A percentile compares a stretch with the other conserved stretches of the same genome.
Evolutionary conservation across 129 eudicot genomes (phyloP).

Genomic region (Flaveria ramosissima): DNA sequence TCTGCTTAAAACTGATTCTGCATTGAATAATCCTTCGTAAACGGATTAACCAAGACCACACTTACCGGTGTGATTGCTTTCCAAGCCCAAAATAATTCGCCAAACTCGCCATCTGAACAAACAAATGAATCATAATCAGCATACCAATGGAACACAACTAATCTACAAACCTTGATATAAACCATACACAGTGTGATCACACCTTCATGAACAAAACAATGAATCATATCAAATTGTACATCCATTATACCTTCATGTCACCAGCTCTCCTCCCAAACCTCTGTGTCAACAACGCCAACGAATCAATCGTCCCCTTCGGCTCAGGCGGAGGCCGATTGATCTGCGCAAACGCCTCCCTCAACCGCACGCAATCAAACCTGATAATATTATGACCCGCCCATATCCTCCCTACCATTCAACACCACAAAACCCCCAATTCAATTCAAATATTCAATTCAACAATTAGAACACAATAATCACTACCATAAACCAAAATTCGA

Average conservation of each 20-base stretch:
- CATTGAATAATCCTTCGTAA: background rate
- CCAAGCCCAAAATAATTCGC: conserved; percentile 95
- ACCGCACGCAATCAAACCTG: conserved; percentile 84
- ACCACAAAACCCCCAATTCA: conserved; percentile 7
- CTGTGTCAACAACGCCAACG: conserved; percentile 82
- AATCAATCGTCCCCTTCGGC: conserved; percentile 90
- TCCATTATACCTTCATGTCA: conserved; percentile 78
- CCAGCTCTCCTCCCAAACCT: conserved; percentile 98
- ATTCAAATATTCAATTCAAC: conserved; percentile 1
- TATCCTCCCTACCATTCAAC: conserved; percentile 66
- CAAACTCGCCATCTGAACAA: conserved; percentile 79
- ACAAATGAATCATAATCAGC: conserved; percentile 25
- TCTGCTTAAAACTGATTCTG: background rate
- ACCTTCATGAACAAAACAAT: background rate
- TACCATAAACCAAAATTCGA: background rate
- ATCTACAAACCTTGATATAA: no score
- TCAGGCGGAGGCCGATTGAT: conserved; percentile 80
- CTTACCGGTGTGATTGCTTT: conserved; percentile 84
- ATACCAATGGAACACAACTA: no score
- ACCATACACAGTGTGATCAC: no score
- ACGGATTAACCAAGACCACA: no score
- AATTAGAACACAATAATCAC: background rate
- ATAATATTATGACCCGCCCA: conserved; percentile 98
- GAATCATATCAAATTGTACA: background rate
- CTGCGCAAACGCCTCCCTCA: conserved; percentile 81